Conservation (phyloP, 2,329 filamentous ascomycete genomes). For the Penicillium thymicola region DNA sequence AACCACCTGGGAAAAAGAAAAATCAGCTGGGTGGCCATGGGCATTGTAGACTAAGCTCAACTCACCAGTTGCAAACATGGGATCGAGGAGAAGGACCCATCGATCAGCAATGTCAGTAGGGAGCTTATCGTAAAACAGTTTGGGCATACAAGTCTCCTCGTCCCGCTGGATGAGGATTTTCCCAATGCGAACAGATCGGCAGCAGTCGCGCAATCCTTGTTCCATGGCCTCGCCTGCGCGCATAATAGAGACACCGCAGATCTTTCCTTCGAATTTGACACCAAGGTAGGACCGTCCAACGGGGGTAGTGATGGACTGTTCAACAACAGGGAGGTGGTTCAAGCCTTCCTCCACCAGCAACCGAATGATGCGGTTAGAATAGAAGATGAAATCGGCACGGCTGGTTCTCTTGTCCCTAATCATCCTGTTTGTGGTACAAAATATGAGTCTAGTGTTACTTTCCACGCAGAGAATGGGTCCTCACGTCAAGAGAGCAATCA, state of each 20-base stretch:
- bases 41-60: neutral
- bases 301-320: constrained; percentile 85
- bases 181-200: constrained; percentile 93
- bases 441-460: constrained; percentile 6
- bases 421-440: constrained; percentile 60
- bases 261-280: constrained; percentile 95
- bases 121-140: constrained; percentile 96
- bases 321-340: constrained; percentile 90
- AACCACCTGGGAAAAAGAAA: constrained; percentile 65
- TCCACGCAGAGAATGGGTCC: constrained; percentile 39
- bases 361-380: constrained; percentile 96
- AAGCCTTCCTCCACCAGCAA: constrained; percentile 94
- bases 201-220: constrained; percentile 92
- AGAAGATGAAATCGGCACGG: constrained; percentile 97
- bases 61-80: constrained; percentile 96
- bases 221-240: constrained; percentile 98
- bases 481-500: constrained; percentile 96
- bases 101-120: constrained; percentile 87
- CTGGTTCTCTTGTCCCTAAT: constrained; percentile 88
- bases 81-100: constrained; percentile 91
- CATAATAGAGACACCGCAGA: constrained; percentile 98
- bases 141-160: constrained; percentile 87
- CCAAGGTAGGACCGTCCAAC: constrained; percentile 85
- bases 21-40: constrained; percentile 8
- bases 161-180: constrained; percentile 98